phyloP scores from a whole-genome alignment of 306 rosid species.

The Geum urbanum region DNA sequence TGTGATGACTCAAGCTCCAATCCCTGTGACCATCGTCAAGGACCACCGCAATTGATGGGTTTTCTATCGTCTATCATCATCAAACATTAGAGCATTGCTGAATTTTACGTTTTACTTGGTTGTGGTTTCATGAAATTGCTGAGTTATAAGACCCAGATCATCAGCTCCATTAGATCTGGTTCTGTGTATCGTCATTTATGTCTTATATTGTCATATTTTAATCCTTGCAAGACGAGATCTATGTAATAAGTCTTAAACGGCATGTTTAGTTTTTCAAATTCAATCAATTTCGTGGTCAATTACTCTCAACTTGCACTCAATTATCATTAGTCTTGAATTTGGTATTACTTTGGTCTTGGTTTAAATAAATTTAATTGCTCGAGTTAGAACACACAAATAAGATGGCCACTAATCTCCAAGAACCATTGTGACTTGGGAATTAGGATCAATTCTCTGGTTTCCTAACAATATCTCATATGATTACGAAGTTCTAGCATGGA shows the following conservation, averaged over 20 bases:
- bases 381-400: no score
- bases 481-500: no score
- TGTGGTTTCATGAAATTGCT: neutral
- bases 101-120: neutral
- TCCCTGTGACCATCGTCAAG: slow-evolving; percentile 81
- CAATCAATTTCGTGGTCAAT: no score
- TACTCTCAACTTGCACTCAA: no score
- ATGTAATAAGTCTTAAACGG: neutral
- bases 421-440: no score
- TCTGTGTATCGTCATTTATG: neutral
- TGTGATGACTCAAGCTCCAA: slow-evolving; percentile 54
- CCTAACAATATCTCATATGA: no score
- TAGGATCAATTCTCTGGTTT: no score
- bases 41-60: slow-evolving; percentile 27
- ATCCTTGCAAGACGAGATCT: neutral
- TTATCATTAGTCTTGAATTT: no score
- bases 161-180: slow-evolving; percentile 3
- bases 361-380: no score
- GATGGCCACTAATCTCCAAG: no score
- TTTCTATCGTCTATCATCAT: neutral
- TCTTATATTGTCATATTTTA: neutral
- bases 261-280: neutral
- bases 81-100: neutral
- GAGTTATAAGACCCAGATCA: neutral
- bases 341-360: no score